Base-by-base conservation (phyloP, 441 rosid genomes). In the Bocquillonia castaneifolia region DNA sequence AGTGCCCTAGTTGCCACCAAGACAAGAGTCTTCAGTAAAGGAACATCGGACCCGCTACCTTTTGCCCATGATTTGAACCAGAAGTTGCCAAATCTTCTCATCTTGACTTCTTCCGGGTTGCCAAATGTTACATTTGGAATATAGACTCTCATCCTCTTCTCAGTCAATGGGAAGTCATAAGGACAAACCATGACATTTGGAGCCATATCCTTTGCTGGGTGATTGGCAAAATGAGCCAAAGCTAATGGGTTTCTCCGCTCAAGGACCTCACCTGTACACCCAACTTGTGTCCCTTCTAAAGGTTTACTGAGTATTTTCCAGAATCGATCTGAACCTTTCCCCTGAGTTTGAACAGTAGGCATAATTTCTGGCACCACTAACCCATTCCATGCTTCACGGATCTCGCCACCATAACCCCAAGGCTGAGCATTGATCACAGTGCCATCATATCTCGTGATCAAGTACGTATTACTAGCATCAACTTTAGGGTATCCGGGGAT, bases 231-330 rank as follows among this genome's bases (percentile, higher is more conserved):
- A 78, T 93, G 98, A 70, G 92, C 97, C 72, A 86, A 77, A 50
- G 93, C 96, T 68, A 90, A 74, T 7, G 98, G 97, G 70, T 90
- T 93, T 77, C 97, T 85, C 71, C 81, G 79, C 80, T 93, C 98
- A 76, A 88, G 70, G 59, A 82, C 73, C 39, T 82, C 88, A 45
- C 70, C 55, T 52, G 51, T 34, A 32, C 32, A 51, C 1, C 69
- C 70, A 68, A 67, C 68, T 26, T 2, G 70, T 12, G 72, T 45
- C 64, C 72, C 86, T 75, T 81, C 73, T 65, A 85, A 66, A 29
- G 97, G 98, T 79, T 82, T 86, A 64, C 96, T 87, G 25, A 93
- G 86, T 64, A 75, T 60, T 76, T 79, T 89, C 96, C 97, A 89
- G 12, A 82, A 12, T 72, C 79, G 80, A 64, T 91, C 92, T n/a